Base-by-base conservation (phyloP, 2,329 filamentous ascomycete genomes). In the Penicillium crustosum region DNA sequence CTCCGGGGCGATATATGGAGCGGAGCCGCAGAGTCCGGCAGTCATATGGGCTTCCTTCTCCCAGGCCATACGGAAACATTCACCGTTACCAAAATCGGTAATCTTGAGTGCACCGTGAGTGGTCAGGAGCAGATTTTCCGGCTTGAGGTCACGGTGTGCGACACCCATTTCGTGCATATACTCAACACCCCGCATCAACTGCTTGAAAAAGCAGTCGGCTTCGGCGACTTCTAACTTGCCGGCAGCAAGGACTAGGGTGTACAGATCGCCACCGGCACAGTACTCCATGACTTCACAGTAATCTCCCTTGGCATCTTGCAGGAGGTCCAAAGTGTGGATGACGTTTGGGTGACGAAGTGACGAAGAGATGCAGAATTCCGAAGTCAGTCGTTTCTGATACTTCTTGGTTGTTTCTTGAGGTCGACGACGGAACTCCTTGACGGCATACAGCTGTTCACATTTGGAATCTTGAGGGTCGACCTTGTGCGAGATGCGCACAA, bases 211-310 rank as follows among this genome's bases (percentile, higher is more conserved):
- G 78, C 94, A 99, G 74, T 99, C 94, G 59, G 94, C 93, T 77
- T 99, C 94, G 60, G 86, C 82, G 31, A 95, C 91, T 73, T 78
- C 93, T 21, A 99, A 86, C 76, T 96, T 96, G 58, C 91, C 91
- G 38, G 92, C 91, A 7, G 94, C 87, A 31, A 97, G 85, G 21
- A 99, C 89, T 6, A 99, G 83, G 0, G 92, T 97, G 76, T 97
- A 97, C 25, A 99, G 82, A 73, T 99, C 94, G 58, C 94, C 94
- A 60, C 94, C 94, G 38, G 93, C 93, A 73, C 94, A 99, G 73
- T 94, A 99, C 77, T 99, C 94, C 94, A 99, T 99, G 52, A 99
- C 94, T 75, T 99, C 94, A 76, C 94, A 99, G 76, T 94, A 97
- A 72, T 96, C 92, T 59, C 94, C 94, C 78, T 97, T 97, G 68